Conservation (phyloP, 2,329 filamentous ascomycete genomes). For the Aspergillus sergii region DNA sequence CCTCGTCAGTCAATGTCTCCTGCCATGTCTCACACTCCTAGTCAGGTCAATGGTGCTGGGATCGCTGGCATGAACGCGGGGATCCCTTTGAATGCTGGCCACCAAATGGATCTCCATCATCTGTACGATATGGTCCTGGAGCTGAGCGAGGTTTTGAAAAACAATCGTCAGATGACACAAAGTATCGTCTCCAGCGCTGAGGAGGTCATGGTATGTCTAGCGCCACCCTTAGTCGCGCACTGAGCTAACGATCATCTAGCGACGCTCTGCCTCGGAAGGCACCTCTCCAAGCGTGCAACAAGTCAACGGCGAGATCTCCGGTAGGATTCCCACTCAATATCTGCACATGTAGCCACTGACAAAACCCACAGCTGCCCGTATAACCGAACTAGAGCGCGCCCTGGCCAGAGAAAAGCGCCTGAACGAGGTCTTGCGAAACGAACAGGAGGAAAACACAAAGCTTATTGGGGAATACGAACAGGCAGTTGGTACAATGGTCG, state of each 20-base stretch:
- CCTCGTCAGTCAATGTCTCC: constrained; percentile 39
- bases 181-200: constrained; percentile 53
- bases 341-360: neutral
- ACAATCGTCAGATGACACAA: constrained; percentile 53
- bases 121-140: constrained; percentile 54
- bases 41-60: constrained; percentile 39
- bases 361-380: constrained; percentile 34
- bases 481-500: constrained; percentile 50
- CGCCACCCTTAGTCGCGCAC: neutral
- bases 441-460: constrained; percentile 52
- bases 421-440: constrained; percentile 46
- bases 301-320: constrained; percentile 46
- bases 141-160: constrained; percentile 51
- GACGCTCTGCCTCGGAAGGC: constrained; percentile 46
- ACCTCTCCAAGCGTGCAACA: constrained; percentile 44
- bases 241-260: constrained; percentile 33
- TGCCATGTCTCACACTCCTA: constrained; percentile 31
- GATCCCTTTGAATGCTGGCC: constrained; percentile 51
- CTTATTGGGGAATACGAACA: constrained; percentile 53
- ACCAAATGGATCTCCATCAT: constrained; percentile 55
- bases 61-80: constrained; percentile 41
- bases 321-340: constrained; percentile 28
- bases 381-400: constrained; percentile 52
- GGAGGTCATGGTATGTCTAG: constrained; percentile 48
- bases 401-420: constrained; percentile 49